These are phyloP conservation scores for Exophiala alcalophila DNA, from an alignment of 2,329 filamentous ascomycete genomes.

Conservation along the genomic window DNA sequence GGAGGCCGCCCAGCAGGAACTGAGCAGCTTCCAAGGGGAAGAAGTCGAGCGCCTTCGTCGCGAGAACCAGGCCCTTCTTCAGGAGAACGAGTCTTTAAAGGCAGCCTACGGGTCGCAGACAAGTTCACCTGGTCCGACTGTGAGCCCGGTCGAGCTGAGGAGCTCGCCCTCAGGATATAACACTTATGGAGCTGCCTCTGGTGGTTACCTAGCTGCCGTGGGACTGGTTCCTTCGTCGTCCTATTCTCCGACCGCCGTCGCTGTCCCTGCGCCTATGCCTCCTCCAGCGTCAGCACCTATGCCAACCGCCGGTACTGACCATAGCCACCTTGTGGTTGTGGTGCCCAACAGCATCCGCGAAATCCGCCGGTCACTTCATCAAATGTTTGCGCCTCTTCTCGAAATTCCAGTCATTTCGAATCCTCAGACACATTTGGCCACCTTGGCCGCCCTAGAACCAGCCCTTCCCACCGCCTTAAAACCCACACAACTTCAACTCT, in stretches of 20 bases:
- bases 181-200: constrained; percentile 21
- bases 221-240: constrained; percentile 11
- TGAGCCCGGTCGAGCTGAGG: constrained; percentile 29
- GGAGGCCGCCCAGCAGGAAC: constrained; percentile 43
- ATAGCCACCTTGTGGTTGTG: constrained; percentile 29
- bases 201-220: constrained; percentile 19
- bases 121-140: constrained; percentile 31
- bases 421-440: constrained; percentile 37
- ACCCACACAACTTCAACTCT: constrained; percentile 41
- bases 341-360: constrained; percentile 39
- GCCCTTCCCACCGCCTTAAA: constrained; percentile 37
- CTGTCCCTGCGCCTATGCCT: constrained; percentile 13
- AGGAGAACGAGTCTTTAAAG: constrained; percentile 42
- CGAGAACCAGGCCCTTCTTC: constrained; percentile 41
- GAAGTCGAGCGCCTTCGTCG: constrained; percentile 42
- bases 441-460: constrained; percentile 33
- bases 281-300: constrained; percentile 21
- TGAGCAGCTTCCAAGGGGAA: constrained; percentile 40
- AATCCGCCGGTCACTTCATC: constrained; percentile 36
- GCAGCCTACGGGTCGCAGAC: constrained; percentile 36
- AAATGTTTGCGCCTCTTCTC: constrained; percentile 38
- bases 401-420: constrained; percentile 36
- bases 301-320: constrained; percentile 20
- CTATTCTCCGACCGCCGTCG: no score
- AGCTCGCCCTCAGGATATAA: constrained; percentile 27